Conservation (phyloP, 345 rosid species). For the Aquilaria malaccensis region DNA sequence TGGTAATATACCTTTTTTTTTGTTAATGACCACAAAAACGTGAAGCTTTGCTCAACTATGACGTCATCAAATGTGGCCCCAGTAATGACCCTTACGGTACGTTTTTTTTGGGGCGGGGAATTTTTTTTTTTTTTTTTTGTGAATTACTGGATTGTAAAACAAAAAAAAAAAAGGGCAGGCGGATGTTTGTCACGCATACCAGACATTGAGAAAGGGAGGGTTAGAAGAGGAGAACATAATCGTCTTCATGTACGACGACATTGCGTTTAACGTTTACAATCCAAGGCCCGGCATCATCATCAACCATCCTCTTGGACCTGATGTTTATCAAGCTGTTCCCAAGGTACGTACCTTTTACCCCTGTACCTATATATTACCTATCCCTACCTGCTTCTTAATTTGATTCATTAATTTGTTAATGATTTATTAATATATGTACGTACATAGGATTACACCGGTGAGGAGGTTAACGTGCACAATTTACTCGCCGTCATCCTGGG, state of each 20-base stretch:
- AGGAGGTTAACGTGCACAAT: constrained; percentile 30
- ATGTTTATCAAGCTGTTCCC: constrained; percentile 62
- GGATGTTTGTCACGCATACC: constrained; percentile 74
- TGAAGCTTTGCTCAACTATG: too few relatives aligned
- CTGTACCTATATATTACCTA: neutral
- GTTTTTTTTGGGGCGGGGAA: neutral
- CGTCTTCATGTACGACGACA: constrained; percentile 81
- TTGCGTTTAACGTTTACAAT: constrained; percentile 32
- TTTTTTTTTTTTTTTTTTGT: neutral
- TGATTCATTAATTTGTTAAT: too few relatives aligned
- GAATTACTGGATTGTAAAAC: too few relatives aligned
- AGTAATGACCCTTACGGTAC: neutral
- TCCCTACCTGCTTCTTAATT: neutral
- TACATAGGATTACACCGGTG: constrained; percentile 46
- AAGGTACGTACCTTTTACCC: constrained; percentile 30
- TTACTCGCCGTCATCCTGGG: constrained; percentile 48
- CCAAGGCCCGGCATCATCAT: constrained; percentile 63
- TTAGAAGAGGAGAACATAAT: constrained; percentile 61
- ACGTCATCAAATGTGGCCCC: too few relatives aligned
- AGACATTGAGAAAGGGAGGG: constrained; percentile 45
- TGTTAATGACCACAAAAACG: too few relatives aligned
- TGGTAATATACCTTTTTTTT: too few relatives aligned
- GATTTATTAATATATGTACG: too few relatives aligned
- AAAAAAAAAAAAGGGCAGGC: constrained; percentile 28
- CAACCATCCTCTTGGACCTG: constrained; percentile 46